A percentile compares a stretch with the other conserved stretches of the same genome.
These are phyloP conservation scores for Aspergillus homomorphus DNA, from an alignment of 495 filamentous ascomycete genomes.

Conservation along the genomic window DNA sequence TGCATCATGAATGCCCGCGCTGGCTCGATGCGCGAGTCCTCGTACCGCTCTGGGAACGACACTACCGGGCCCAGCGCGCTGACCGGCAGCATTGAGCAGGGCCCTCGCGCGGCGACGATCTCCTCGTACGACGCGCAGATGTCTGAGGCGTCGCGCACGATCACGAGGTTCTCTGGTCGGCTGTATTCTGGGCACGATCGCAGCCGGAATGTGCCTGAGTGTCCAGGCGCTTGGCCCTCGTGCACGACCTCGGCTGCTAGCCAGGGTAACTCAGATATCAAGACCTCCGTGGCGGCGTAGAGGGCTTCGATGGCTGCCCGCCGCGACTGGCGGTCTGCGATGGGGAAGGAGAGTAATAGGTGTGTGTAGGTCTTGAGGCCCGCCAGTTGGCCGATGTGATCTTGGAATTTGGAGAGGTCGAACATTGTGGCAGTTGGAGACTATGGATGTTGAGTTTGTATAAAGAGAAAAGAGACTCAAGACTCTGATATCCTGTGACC, in stretches of 20 bases:
- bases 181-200: background rate
- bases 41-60: background rate
- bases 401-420: background rate
- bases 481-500: too few species aligned
- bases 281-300: background rate
- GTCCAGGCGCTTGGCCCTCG: background rate
- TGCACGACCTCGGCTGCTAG: background rate
- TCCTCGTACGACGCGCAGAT: slow-evolving; percentile 1
- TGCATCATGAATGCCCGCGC: slow-evolving; percentile 18
- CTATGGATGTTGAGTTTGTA: background rate
- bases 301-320: background rate
- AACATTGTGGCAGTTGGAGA: background rate
- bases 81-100: background rate
- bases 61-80: background rate
- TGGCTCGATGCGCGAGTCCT: background rate
- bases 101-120: background rate
- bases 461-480: too few species aligned
- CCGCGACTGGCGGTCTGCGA: background rate
- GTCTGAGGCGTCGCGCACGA: background rate
- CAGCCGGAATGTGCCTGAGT: background rate
- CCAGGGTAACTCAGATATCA: background rate
- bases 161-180: background rate
- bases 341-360: background rate
- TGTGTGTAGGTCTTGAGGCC: slow-evolving; percentile 2
- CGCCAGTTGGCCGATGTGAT: background rate